Base-by-base conservation (phyloP, 2,329 filamentous ascomycete species). In the Kalmusia sp. region DNA sequence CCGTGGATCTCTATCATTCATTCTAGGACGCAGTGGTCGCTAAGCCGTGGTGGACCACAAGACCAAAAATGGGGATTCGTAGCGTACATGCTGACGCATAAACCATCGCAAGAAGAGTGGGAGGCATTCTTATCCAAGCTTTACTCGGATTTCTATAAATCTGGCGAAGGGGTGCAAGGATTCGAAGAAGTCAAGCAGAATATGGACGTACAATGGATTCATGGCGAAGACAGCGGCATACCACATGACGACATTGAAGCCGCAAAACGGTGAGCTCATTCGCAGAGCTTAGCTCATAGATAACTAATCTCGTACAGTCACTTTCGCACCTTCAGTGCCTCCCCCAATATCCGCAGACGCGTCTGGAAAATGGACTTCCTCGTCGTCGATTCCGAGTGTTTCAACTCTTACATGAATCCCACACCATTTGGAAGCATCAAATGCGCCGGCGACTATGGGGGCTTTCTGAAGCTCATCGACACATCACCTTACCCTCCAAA, bases 61-160 rank as follows among this genome's bases (percentile, higher is more conserved):
- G 46, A 54, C 27, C 52, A 50, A 14, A 49, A 22, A 34, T 54
- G 46, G 46, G 52, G 52, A 2, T 54, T 54, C n/a, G 52, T 47
- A 6, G 52, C 28, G 24, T 54, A 54, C 33, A 38, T 38, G 40
- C 37, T 54, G 19, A 50, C 45, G 17, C 47, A 47, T 22, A 45
- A 33, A 21, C 52, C 46, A 11, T 31, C 52, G 12, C 11, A 49
- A 6, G 39, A 46, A 24, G 22, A 46, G 22, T 54, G 52, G 52
- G 34, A 43, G 14, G 25, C 46, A 7, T 54, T 54, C 15, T 12
- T 50, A 4, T 21, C 22, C 1, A 54, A 47, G 19, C 38, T 50
- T 2, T 35, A 50, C 14, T 33, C 22, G 1, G 46, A 54, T 15
- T 46, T 54, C 17, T 3, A 25, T 19, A 22, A 40, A 11, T 46